Conservation (phyloP, 108 stramenopile genomes). For the Chaetoceros muelleri region DNA sequence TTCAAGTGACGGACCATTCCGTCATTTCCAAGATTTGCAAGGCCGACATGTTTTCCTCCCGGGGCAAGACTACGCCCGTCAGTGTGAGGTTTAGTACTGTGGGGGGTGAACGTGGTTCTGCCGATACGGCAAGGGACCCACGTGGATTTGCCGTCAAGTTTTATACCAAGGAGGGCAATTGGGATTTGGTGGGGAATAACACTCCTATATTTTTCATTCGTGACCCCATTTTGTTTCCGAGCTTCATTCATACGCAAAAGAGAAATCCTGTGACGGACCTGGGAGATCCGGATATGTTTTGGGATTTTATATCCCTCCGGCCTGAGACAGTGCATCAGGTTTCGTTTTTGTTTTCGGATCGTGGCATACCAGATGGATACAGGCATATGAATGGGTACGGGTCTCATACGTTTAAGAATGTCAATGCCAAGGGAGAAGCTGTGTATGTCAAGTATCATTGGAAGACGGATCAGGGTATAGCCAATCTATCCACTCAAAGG, state of each 20-base stretch:
- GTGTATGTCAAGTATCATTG: constrained; percentile 66
- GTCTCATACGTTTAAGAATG: constrained; percentile 58
- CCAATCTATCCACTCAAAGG: constrained; percentile 34
- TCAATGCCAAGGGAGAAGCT: constrained; percentile 35
- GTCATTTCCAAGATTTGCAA: constrained; percentile 18
- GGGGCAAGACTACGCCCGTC: constrained; percentile 45
- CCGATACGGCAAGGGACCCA: constrained; percentile 57
- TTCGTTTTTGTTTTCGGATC: constrained; percentile 41
- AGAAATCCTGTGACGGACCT: constrained; percentile 51
- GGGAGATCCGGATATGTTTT: constrained; percentile 48
- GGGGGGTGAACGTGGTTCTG: constrained; percentile 47
- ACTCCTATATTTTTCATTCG: constrained; percentile 68
- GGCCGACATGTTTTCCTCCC: constrained; percentile 39
- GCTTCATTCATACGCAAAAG: constrained; percentile 71
- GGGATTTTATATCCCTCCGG: constrained; percentile 63
- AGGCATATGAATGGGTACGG: constrained; percentile 62
- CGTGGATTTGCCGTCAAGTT: constrained; percentile 63
- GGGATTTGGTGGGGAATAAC: constrained; percentile 67
- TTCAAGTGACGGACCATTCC: constrained; percentile 29
- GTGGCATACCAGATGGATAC: constrained; percentile 48
- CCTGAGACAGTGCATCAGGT: constrained; percentile 52
- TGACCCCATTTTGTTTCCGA: constrained; percentile 57
- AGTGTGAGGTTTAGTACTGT: constrained; percentile 54
- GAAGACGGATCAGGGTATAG: constrained; percentile 66
- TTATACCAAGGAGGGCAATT: constrained; percentile 61